Evolutionary conservation across 2,329 filamentous ascomycete genomes (phyloP), one percentile per base, ranked within the genome.

Genomic region (Venturia carpophila): DNA sequence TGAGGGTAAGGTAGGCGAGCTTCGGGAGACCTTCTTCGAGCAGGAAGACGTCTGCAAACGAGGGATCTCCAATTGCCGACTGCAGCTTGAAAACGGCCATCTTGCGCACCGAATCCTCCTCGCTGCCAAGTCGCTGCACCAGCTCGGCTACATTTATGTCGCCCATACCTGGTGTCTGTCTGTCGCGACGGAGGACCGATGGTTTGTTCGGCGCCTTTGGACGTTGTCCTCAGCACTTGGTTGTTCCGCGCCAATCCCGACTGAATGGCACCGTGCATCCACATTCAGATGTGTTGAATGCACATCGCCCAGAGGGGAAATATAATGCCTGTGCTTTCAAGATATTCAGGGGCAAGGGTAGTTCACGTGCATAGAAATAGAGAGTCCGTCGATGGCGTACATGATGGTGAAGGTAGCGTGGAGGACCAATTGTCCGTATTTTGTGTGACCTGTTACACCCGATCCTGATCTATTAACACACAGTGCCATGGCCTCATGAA

Each of bases 61-160:
- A 89, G 34, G 93, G 93, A 77, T 99, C 94, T 74, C 92, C 93
- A 77, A 99, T 96, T 68, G 91, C 92, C 68, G 85, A 88, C 78
- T 99, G 94, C 69, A 99, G 86, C 79, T 97, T 97, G 84, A 99
- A 99, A 67, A 95, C 94, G 67, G 94, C 94, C 91, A 97, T 97
- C 78, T 99, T 99, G 73, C 92, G 91, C 70, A 91, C 88, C 65
- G 91, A 92, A 81, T 99, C 94, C 78, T 96, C 84, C 65, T 85
- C 82, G 69, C 83, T 84, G 56, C 81, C 79, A 66, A 88, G 77
- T 63, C 83, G 80, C 68, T 81, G 79, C 67, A 87, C 82, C 69
- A 87, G 76, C 69, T 85, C 83, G 60, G 81, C 75, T 67, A 86
- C 77, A 71, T 82, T 82, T 71, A 81, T 75, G 71, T 75, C 80